Evolutionary conservation across 306 rosid genomes (phyloP), one percentile per base, ranked within the genome.

Genomic region (Styphnolobium japonicum): DNA sequence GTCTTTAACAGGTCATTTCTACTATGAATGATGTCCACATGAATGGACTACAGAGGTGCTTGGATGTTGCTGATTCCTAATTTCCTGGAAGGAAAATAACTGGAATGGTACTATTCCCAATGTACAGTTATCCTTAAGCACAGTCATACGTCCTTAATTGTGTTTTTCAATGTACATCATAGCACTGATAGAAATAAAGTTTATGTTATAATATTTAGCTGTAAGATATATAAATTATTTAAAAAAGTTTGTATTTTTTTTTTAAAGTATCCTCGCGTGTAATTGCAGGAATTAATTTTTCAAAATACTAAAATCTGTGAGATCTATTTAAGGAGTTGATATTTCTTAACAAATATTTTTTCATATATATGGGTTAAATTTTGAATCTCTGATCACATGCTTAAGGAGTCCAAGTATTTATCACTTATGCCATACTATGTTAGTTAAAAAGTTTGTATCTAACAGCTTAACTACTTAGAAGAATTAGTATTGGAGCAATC

Each of bases 1-100:
- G 18, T 19, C 56, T 74, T 78, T 65, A 70, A 63, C 40, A 69
- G 42, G 64, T 75, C 73, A 74, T 39, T 79, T 79, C 6, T 75
- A 45, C 12, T 14, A 62, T 51, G 62, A 71, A 61, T 23, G 4
- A 70, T 23, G 55, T 80, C 66, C 37, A 43, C 42, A 55, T 70
- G 29, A 70, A 71, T 71, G 43, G 46, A 62, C 12, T 80, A 71
- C 43, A 37, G 73, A 19, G 77, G 52, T 67, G 16, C 15, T 64
- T 67, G 6, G 66, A 53, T 73, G 45, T 67, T 73, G 48, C 61
- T 62, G 10, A 18, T 40, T 79, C 78, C 84, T 67, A 67, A 49
- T 73, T 79, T 74, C 61, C 4, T 68, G 81, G 72, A 34, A 67
- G 37, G 1, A 73, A 78, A 77, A 33, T 77, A 49, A 60, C 31